phyloP scores from a whole-genome alignment of 2,329 filamentous ascomycete genomes.

The Verticillium klebahnii region DNA sequence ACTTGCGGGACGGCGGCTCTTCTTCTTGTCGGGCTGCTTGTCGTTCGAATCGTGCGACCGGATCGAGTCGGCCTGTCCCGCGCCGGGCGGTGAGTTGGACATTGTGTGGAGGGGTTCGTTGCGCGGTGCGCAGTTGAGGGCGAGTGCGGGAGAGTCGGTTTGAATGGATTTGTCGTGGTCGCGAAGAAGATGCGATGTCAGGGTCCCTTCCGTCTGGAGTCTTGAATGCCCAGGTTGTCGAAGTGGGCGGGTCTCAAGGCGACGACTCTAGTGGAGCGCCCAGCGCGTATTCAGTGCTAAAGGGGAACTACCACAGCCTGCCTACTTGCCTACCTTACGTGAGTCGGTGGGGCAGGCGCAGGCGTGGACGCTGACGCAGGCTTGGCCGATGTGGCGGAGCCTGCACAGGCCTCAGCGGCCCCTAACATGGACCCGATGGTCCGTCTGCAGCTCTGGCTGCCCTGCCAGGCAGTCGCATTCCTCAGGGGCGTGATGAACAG shows the following conservation, averaged over 20 bases:
- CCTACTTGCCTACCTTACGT: neutral
- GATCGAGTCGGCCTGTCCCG: slow-evolving; percentile 48
- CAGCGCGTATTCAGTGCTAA: neutral
- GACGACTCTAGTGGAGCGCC: neutral
- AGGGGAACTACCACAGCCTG: neutral
- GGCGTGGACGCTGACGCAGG: neutral
- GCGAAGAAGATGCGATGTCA: slow-evolving; percentile 1
- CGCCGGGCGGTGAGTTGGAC: slow-evolving; percentile 41
- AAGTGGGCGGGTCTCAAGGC: neutral
- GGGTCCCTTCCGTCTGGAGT: neutral
- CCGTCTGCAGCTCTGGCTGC: neutral
- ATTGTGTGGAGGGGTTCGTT: slow-evolving; percentile 27
- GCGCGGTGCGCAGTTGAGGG: neutral
- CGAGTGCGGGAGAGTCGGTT: neutral
- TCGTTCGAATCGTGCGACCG: slow-evolving; percentile 47
- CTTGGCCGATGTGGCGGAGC: neutral
- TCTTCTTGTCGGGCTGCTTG: slow-evolving; percentile 67
- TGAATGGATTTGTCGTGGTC: neutral
- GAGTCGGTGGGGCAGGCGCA: neutral
- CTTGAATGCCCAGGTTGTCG: neutral
- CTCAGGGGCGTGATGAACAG: neutral
- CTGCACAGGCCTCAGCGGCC: neutral
- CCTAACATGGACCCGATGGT: neutral
- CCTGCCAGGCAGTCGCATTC: neutral
- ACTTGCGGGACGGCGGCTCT: slow-evolving; percentile 91